Evolutionary conservation across 768 basidiomycete species (phyloP), one percentile per base, ranked within the genome.

Genomic region (Termitomyces sp.): DNA sequence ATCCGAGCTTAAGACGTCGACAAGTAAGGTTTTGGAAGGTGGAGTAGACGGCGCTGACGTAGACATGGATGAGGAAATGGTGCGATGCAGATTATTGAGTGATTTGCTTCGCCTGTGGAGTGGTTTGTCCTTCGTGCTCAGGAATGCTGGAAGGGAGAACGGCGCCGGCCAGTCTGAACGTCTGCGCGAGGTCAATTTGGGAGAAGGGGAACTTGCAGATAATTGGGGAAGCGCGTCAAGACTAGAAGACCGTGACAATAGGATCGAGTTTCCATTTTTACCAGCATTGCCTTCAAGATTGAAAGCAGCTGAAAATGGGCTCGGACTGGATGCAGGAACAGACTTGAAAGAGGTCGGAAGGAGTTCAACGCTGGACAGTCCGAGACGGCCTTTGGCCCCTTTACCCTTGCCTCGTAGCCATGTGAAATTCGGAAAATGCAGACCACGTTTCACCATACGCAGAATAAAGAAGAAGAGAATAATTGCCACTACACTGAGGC

Each of bases 381-480:
- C 60, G 12, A 64, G 49, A 18, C 56, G 57, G 1, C 59, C 49
- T 52, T 58, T 62, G 22, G 56, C 27, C 23, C 63, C 57, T 57
- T 53, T 49, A 13, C 61, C 59, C 46, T 64, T 64, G 4, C 58
- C 63, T 39, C 63, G 63, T 16, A 64, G 55, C 60, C 63, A 64
- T 7, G 39, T 48, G 23, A 60, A 50, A 44, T 52, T 59, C 20
- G 58, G 57, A 3, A 62, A 44, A 46, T 56, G 56, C 25, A 62
- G 23, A 35, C 52, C 52, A 20, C 58, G 63, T 36, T 51, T 59
- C 43, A 60, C 47, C 15, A 54, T 46, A 38, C 60, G 63, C 6
- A 57, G 25, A 20, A 58, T 35, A 13, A 62, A 60, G 44, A 62
- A 60, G 15, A 58, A 38, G 23, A 57, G 50, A 27, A 64, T 54